Percentiles rank a stretch among this genome's conserved stretches.
These are phyloP conservation scores for Przewalskia tangutica DNA, from an alignment of 257 asterid species.

Conservation along the genomic window DNA sequence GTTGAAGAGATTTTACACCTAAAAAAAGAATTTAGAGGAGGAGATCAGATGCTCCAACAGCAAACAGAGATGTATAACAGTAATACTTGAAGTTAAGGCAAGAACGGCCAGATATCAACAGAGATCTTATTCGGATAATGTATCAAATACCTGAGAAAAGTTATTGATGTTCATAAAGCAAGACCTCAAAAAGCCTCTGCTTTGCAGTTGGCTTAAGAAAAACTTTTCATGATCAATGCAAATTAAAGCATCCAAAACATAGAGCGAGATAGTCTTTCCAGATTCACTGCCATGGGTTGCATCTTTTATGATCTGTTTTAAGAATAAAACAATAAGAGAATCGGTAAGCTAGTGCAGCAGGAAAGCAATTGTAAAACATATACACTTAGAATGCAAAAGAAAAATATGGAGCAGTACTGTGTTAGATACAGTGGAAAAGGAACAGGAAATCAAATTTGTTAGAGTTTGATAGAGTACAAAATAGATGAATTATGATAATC, in stretches of 20 bases:
- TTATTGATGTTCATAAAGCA: slow-evolving; percentile 67
- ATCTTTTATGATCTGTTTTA: slow-evolving; percentile 64
- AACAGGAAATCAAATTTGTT: neutral
- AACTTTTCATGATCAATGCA: slow-evolving; percentile 79
- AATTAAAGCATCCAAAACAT: slow-evolving; percentile 73
- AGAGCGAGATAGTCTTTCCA: slow-evolving; percentile 63
- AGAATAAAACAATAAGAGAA: neutral
- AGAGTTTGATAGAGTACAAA: neutral
- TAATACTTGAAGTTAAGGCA: neutral
- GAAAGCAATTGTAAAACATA: neutral
- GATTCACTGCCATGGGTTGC: slow-evolving; percentile 89
- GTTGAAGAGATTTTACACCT: neutral
- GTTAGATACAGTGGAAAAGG: neutral
- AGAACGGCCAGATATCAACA: neutral
- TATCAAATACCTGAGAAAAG: slow-evolving; percentile 58
- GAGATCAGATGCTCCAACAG: neutral
- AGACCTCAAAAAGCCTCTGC: slow-evolving; percentile 83
- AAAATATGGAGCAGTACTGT: neutral
- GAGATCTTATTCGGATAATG: neutral
- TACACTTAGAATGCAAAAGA: neutral
- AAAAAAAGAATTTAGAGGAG: neutral
- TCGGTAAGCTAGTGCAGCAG: neutral
- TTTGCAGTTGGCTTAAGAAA: slow-evolving; percentile 81
- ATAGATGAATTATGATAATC: neutral
- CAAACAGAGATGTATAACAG: neutral